Evolutionary conservation across 345 rosid genomes (phyloP), one percentile per base, ranked within the genome.

Genomic region (Arabis hirsuta): DNA sequence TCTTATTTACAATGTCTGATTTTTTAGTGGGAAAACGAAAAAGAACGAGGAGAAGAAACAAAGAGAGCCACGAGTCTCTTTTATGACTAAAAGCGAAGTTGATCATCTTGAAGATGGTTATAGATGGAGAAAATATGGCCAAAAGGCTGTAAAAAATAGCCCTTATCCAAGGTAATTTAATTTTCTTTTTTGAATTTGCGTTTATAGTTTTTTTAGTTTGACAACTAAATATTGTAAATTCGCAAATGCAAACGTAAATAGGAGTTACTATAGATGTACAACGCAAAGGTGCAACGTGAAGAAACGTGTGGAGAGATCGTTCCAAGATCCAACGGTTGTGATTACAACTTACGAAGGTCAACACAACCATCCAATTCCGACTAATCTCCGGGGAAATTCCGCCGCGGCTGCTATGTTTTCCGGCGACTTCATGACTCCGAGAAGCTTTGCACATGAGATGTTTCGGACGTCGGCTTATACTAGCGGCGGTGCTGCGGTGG

Each of bases 231-330:
- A 54, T 7, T 53, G 29, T 29, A 36, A 70, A 51, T 74, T 59
- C 3, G 12, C 12, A 42, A 51, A 67, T 74, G 78, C 42, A 60
- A 73, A 74, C 27, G 13, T 22, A 20, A 32, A 56, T 32, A 93
- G 98, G 74, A 93, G 98, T 78, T 93, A 93, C 76, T 93, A 93
- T 62, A 75, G 97, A 77, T 93, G 98, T 86, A 93, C 98, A 5
- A 90, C 87, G 2, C 96, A 88, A 78, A 87, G 81, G 69, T 93
- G 97, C 79, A 84, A 75, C 1, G 98, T 93, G 31, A 93, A 93
- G 90, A 90, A 93, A 63, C 73, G 96, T 1, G 94, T 93, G n/a
- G 98, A 93, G 75, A 86, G 97, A 53, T 93, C 98, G 9, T 88
- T 75, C 67, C 83, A 90, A 73, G 97, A 93, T 72, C 97, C 96